Base-by-base conservation (phyloP, 2,329 filamentous ascomycete species). In the Exophiala sp. region DNA sequence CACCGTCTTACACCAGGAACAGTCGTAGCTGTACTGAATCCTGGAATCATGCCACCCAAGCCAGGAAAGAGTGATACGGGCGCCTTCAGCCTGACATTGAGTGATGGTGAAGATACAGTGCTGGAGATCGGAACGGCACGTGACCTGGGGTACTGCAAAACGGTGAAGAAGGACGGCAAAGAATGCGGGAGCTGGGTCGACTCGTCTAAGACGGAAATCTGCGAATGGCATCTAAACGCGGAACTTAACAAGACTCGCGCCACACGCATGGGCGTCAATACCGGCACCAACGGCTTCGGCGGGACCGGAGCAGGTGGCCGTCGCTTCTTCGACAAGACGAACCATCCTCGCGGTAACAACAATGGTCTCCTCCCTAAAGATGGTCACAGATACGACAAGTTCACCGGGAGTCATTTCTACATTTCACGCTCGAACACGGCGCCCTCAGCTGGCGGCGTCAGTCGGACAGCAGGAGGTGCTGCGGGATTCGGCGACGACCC, bases 1-100 rank as follows among this genome's bases (percentile, higher is more conserved):
- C 97, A 91, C 85, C 95, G 95, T 64, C 73, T 97, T n/a, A 83
- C 83, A 0, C 80, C 88, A 1, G 93, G 93, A n/a, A 96, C 90
- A 0, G 78, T 97, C 1, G 75, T 98, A 48, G 93, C 91, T 3
- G 86, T 98, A 21, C 75, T 98, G 23, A 98, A 98, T 63, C 93
- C 93, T 1, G 82, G 76, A 14, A 85, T 97, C 60, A 87, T 98
- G 82, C 88, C 91, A 2, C 91, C 91, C 0, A 85, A 86, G 0
- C 81, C 81, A 1, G 80, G 83, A 16, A 82, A 82, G 53, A 75
- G 81, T 13, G 86, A 90, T 56, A 91, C 86, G 0, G 89, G 89
- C 21, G 81, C 82, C 24, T 98, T 97, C 69, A 88, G 83, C 43
- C 74, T 98, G 3, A 86, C 88, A 11, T 79, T 98, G 56, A 86